Evolutionary conservation across 2,329 filamentous ascomycete species (phyloP).

Genomic region (Fusarium sp.): DNA sequence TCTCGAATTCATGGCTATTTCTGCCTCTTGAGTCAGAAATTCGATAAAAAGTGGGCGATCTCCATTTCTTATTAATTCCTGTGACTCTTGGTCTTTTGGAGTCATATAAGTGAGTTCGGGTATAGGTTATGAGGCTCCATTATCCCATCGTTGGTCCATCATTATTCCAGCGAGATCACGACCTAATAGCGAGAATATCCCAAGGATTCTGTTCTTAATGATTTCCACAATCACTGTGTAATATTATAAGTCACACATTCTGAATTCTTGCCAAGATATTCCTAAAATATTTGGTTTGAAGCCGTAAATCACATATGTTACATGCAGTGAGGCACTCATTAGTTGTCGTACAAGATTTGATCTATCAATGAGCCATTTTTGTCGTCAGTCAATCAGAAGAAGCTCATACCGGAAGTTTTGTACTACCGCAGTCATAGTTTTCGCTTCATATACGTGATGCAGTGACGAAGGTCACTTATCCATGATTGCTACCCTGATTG

Average conservation of each 20-base stretch:
- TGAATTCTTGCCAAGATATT: fast-evolving
- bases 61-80: neutral
- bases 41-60: neutral
- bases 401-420: fast-evolving
- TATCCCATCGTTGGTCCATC: neutral
- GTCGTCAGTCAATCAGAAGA: neutral
- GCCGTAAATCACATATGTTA: fast-evolving
- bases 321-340: fast-evolving
- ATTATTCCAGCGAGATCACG: neutral
- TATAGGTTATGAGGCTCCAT: neutral
- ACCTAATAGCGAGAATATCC: fast-evolving
- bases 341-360: too few species aligned
- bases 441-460: neutral
- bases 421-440: fast-evolving
- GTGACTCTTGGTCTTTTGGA: too few species aligned
- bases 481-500: neutral
- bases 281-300: fast-evolving
- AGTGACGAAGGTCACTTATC: neutral
- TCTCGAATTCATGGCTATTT: neutral
- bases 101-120: neutral
- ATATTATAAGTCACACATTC: neutral
- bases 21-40: neutral
- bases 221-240: fast-evolving
- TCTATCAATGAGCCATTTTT: neutral
- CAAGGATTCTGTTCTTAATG: neutral